Evolutionary conservation across 768 basidiomycete genomes (phyloP).

Genomic region (Sistotremastrum suecicum): DNA sequence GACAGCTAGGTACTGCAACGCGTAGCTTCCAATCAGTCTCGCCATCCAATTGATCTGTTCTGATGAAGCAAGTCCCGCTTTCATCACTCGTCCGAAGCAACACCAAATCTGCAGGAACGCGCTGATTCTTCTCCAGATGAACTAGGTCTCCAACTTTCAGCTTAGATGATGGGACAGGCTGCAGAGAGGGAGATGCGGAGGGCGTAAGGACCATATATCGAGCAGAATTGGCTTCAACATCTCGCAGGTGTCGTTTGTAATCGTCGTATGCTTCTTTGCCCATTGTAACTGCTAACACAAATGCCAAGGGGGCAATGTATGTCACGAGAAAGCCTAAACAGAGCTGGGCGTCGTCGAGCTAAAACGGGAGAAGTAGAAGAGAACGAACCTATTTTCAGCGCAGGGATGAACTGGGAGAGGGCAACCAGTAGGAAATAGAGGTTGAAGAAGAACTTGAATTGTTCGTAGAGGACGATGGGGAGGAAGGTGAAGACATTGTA

Average conservation of each 20-base stretch:
- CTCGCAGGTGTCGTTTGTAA: slow-evolving; percentile 85
- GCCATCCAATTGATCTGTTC: slow-evolving; percentile 96
- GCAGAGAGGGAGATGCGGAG: slow-evolving; percentile 16
- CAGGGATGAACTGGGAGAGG: slow-evolving; percentile 88
- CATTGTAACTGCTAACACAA: slow-evolving; percentile 90
- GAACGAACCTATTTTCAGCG: slow-evolving; percentile 79
- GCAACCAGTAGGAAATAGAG: slow-evolving; percentile 96
- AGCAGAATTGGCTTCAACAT: slow-evolving; percentile 89
- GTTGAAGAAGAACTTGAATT: slow-evolving; percentile 99
- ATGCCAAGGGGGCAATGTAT: slow-evolving; percentile 91
- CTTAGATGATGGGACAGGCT: slow-evolving; percentile 65
- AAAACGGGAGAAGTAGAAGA: background rate
- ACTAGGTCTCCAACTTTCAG: slow-evolving; percentile 87
- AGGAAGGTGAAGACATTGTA: slow-evolving; percentile 96
- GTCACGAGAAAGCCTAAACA: slow-evolving; percentile 79
- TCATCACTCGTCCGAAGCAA: slow-evolving; percentile 78
- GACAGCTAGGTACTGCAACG: slow-evolving; percentile 74
- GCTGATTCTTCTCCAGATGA: slow-evolving; percentile 88
- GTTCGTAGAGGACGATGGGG: slow-evolving; percentile 94
- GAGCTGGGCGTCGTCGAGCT: slow-evolving; percentile 1
- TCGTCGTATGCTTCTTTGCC: slow-evolving; percentile 99
- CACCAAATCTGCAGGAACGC: slow-evolving; percentile 90
- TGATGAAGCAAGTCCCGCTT: slow-evolving; percentile 90
- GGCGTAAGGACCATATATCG: slow-evolving; percentile 75
- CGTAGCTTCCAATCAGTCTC: slow-evolving; percentile 99